Evolutionary conservation across 2,329 filamentous ascomycete genomes (phyloP), one percentile per base, ranked within the genome.

Genomic region (Hypocreales sp.): DNA sequence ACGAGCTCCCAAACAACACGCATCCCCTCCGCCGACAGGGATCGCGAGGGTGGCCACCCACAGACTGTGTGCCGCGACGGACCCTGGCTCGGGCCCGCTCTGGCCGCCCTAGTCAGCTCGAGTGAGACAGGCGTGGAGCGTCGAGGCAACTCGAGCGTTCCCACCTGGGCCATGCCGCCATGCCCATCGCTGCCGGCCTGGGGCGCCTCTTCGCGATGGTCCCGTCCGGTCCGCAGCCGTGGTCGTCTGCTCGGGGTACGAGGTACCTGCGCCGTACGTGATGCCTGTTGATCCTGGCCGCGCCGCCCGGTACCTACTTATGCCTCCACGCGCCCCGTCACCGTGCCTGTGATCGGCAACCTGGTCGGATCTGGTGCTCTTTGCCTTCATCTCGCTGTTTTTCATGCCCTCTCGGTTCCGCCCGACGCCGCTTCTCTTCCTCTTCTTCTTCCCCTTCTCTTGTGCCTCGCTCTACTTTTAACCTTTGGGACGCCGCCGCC

Each of bases 61-160:
- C n/a, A n/a, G n/a, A n/a, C n/a, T n/a, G n/a, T n/a, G n/a, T n/a
- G 33, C 31, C 29, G 24, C 23, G 24, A 31, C 32, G 22, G 31
- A 34, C 28, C 35, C 35, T 34, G 20, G 31, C 34, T 32, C 22
- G 16, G 29, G 29, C 29, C 32, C 36, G 36, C 34, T 35, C 29
- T 33, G 34, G 31, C 32, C 27, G 33, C 35, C 40, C 36, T 37
- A 37, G 59, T 58, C 58, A 53, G 47, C 50, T 55, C 49, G 56
- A 60, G 59, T 64, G 60, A 67, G 61, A 64, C 60, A 61, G 45
- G 51, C 54, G 54, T 54, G 53, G 36, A 46, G 52, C 55, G 54
- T 54, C 52, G 36, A 32, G 34, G 33, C 36, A 30, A 30, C 30
- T 26, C 18, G 24, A 24, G 29, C 18, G 36, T 35, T 32, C 28